phyloP scores from a whole-genome alignment of 2,329 filamentous ascomycete species.

The Hymenoscyphus fructigenus region DNA sequence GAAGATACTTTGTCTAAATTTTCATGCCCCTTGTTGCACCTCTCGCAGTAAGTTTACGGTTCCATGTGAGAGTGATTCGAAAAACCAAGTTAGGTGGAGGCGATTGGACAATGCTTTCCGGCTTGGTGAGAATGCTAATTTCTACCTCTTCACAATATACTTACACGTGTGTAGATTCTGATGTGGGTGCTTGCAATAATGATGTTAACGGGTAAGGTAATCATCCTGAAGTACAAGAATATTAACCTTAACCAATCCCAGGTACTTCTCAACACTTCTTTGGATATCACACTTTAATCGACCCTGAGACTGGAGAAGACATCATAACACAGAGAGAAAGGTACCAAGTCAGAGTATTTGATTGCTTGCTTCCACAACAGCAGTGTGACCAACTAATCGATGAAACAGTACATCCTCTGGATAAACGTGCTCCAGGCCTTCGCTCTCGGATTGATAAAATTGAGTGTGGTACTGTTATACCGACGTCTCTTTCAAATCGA shows the following conservation, averaged over 20 bases:
- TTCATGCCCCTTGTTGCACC: background rate
- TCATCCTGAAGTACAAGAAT: no score
- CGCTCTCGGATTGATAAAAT: conserved; percentile 3
- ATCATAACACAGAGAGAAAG: background rate
- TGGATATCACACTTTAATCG: background rate
- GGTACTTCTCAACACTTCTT: background rate
- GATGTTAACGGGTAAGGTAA: background rate
- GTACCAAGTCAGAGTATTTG: background rate
- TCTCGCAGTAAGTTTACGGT: background rate
- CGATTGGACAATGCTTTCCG: background rate
- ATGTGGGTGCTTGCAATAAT: background rate
- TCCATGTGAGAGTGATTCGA: background rate
- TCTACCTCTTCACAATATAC: no score
- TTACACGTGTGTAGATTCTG: background rate
- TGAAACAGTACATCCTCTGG: background rate
- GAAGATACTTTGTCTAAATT: background rate
- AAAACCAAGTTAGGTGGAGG: background rate
- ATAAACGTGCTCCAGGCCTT: background rate
- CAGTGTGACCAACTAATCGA: no score
- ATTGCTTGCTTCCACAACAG: background rate
- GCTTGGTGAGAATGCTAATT: background rate
- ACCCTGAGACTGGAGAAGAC: background rate
- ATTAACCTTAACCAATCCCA: background rate
- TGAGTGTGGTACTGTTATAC: background rate
- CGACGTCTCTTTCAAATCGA: background rate